Evolutionary conservation across 2,329 filamentous ascomycete species (phyloP).

Genomic region (Diaporthe destruens): DNA sequence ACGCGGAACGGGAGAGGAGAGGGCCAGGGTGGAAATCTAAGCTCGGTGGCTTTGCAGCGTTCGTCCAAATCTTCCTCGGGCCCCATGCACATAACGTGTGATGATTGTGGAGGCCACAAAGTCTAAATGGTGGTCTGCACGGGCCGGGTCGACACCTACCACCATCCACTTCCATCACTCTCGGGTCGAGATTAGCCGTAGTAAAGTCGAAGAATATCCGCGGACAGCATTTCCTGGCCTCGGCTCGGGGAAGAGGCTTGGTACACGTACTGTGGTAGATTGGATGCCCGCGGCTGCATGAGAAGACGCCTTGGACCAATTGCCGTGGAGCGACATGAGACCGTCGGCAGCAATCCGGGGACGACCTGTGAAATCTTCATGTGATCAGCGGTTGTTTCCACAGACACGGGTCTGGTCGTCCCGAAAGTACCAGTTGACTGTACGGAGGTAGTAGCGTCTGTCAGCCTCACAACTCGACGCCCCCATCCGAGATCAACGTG

Average conservation of each 20-base stretch:
- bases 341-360: no score
- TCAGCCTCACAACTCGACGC: background rate
- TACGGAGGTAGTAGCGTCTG: background rate
- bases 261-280: no score
- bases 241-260: no score
- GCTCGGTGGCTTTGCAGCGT: conserved; percentile 3
- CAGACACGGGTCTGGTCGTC: background rate
- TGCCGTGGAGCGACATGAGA: no score
- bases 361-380: background rate
- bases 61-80: conserved; percentile 18
- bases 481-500: background rate
- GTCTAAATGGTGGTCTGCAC: background rate
- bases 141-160: background rate
- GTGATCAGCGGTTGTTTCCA: background rate
- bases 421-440: no score
- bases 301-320: background rate
- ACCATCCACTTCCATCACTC: background rate
- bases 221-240: conserved; percentile 7
- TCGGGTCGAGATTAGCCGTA: conserved; percentile 9
- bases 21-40: conserved; percentile 8
- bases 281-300: background rate
- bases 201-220: conserved; percentile 17
- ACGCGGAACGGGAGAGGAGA: background rate
- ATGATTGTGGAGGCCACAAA: conserved; percentile 3
- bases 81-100: conserved; percentile 26